Conservation (phyloP, 2,329 filamentous ascomycete species). For the Aspergillus sojae region DNA sequence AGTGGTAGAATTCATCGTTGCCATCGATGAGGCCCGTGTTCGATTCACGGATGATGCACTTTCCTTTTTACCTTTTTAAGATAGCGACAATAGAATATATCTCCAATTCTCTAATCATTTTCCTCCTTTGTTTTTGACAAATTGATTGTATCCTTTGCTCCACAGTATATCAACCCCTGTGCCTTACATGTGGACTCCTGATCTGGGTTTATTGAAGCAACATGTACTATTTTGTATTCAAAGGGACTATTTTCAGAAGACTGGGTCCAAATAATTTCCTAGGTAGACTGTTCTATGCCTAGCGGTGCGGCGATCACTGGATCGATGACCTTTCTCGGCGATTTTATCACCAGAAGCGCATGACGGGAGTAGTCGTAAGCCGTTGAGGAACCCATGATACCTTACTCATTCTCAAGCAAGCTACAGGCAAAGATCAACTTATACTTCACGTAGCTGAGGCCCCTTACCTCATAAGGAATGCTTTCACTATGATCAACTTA, state of each 20-base stretch:
- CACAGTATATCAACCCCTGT: no score
- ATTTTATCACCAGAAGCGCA: neutral
- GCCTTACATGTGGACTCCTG: neutral
- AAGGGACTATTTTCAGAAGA: no score
- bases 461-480: neutral
- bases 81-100: no score
- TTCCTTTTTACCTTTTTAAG: neutral
- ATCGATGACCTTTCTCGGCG: neutral
- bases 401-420: slow-evolving; percentile 1
- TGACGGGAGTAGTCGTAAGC: neutral
- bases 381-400: neutral
- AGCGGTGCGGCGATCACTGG: neutral
- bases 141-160: no score
- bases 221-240: no score
- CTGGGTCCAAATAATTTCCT: neutral
- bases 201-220: neutral
- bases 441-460: neutral
- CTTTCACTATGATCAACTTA: neutral
- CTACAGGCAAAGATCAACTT: neutral
- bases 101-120: no score
- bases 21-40: slow-evolving; percentile 51
- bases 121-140: no score
- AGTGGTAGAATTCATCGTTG: slow-evolving; percentile 51
- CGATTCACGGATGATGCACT: slow-evolving; percentile 51
- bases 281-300: neutral